These are phyloP conservation scores for Tetrapisispora nanseiensis DNA, from an alignment of 805 yeast genomes.

Conservation along the genomic window DNA sequence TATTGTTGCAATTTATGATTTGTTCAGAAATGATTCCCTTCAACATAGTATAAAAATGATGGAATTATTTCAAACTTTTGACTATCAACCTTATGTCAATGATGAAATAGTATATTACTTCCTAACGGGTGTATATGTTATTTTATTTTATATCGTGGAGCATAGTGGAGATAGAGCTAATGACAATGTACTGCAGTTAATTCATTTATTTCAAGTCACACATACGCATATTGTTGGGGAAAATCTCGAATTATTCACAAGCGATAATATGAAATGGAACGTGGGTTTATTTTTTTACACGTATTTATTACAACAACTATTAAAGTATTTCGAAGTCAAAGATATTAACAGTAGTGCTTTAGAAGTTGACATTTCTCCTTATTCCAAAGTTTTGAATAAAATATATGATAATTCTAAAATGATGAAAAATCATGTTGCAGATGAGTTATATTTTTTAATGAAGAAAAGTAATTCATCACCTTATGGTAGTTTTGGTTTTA, in stretches of 20 bases:
- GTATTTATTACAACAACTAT: constrained; percentile 12
- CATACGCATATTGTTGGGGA: constrained; percentile 15
- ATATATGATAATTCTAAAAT: constrained; percentile 8
- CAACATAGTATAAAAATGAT: constrained; percentile 12
- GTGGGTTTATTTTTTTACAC: constrained; percentile 18
- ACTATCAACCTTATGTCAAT: constrained; percentile 16
- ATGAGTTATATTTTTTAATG: constrained; percentile 6
- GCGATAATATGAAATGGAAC: constrained; percentile 22
- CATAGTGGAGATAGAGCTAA: constrained; percentile 11
- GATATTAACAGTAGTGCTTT: background rate
- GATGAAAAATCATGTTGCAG: constrained; percentile 13
- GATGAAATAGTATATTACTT: constrained; percentile 18
- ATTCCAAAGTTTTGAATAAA: constrained; percentile 7
- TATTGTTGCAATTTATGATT: constrained; percentile 8
- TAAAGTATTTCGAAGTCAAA: constrained; percentile 8
- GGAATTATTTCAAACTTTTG: constrained; percentile 11
- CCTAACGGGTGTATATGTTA: constrained; percentile 16
- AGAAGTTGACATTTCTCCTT: constrained; percentile 4
- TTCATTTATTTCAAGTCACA: constrained; percentile 9
- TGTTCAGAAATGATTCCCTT: constrained; percentile 9
- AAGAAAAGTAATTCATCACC: constrained; percentile 12
- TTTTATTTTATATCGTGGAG: constrained; percentile 15
- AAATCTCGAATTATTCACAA: constrained; percentile 8
- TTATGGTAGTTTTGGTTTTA: constrained; percentile 41
- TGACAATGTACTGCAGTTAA: constrained; percentile 7